These are phyloP conservation scores for Strigomonas culicis DNA, from an alignment of 208 protist species.

Conservation along the genomic window DNA sequence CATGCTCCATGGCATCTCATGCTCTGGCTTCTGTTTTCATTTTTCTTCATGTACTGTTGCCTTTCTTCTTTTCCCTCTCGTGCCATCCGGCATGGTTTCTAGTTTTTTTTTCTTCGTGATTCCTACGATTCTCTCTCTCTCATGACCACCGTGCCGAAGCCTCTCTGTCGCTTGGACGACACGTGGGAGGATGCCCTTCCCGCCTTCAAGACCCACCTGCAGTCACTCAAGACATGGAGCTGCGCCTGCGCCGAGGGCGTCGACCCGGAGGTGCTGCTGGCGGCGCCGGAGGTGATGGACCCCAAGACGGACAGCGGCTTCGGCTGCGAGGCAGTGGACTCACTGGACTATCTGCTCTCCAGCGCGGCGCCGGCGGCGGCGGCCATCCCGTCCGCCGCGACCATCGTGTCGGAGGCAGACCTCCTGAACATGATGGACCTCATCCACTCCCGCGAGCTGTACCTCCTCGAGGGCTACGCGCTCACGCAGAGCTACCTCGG, in stretches of 20 bases:
- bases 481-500: constrained; percentile 63
- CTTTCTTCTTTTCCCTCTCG: neutral
- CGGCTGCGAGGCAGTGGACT: constrained; percentile 43
- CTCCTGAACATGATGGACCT: constrained; percentile 78
- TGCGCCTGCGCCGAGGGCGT: constrained; percentile 54
- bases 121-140: neutral
- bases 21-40: neutral
- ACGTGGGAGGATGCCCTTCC: constrained; percentile 69
- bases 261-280: constrained; percentile 75
- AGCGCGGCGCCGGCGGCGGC: neutral
- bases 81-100: neutral
- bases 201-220: constrained; percentile 39
- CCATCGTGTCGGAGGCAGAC: constrained; percentile 25
- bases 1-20: neutral
- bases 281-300: constrained; percentile 83
- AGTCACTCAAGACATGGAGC: constrained; percentile 40
- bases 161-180: constrained; percentile 49
- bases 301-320: constrained; percentile 81
- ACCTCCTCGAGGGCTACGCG: constrained; percentile 64
- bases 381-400: constrained; percentile 52
- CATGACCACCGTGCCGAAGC: constrained; percentile 14
- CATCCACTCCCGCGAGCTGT: constrained; percentile 62
- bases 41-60: too few relatives aligned
- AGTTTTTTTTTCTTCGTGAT: constrained; percentile 10
- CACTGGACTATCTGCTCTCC: constrained; percentile 41